Evolutionary conservation across 2,329 filamentous ascomycete species (phyloP), one percentile per base, ranked within the genome.

Genomic region (Alternaria arbusti): DNA sequence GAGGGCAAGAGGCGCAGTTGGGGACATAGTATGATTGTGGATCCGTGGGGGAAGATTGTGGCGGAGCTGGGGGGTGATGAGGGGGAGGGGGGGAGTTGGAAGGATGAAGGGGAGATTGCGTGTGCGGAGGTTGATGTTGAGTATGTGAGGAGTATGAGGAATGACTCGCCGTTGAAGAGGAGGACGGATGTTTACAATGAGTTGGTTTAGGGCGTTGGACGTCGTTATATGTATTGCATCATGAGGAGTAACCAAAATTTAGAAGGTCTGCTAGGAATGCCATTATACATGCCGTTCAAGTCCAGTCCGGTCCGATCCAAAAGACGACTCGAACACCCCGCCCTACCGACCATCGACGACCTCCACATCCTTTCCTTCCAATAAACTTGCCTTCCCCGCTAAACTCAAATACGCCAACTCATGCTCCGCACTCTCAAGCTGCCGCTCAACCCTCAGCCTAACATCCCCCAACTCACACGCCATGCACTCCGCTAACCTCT

Each of bases 11-110:
- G 95, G 61, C 86, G 87, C 26, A 96, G 92, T 79, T 97, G 96
- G 81, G 95, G 95, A 0, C 90, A 93, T 77, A 92, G 91, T 71
- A 88, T 97, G 83, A 91, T 96, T 50, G 86, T 97, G 25, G 90
- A 92, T 77, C 94, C 95, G 0, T 97, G 94, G 93, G 95, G 95
- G 0, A 86, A 87, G 60, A 86, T 97, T 1, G 76, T 93, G 44
- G 86, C 90, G 4, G 85, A 90, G 74, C 84, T 90, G 74, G 85
- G 85, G 44, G 89, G 88, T 1, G 81, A 83, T 45, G 79, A 83
- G 68, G 72, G 81, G 46, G 72, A 57, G 30, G 72, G 70, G 61
- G 80, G 68, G 64, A 73, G 70, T 70, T 78, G 72, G 74, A 71
- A 63, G 61, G 73, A 69, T 50, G 67, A 70, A 10, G 81, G 81